phyloP scores from a whole-genome alignment of 257 asterid genomes.

The Fraxinus quadrangulata region DNA sequence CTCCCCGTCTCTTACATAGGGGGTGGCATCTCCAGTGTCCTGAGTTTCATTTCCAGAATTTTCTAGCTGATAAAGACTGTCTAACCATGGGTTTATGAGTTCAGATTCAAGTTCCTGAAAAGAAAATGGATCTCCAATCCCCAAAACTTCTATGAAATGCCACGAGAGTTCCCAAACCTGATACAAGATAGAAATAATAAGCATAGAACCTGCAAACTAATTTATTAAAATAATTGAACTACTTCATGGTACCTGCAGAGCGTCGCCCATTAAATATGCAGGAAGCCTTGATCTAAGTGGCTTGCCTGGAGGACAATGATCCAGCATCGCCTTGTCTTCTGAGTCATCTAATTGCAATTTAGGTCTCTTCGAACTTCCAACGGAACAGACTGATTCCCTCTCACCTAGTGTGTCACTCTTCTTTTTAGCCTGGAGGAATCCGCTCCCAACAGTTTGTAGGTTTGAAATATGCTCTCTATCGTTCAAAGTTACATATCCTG shows the following conservation, averaged over 20 bases:
- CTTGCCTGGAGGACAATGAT: constrained; percentile 72
- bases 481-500: constrained; percentile 54
- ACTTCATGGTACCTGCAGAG: constrained; percentile 62
- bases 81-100: constrained; percentile 72
- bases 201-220: constrained; percentile 21
- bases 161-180: constrained; percentile 87
- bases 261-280: constrained; percentile 72
- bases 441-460: constrained; percentile 71
- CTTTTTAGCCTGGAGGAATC: constrained; percentile 69
- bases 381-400: constrained; percentile 22
- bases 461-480: constrained; percentile 50
- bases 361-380: constrained; percentile 43
- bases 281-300: constrained; percentile 73
- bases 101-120: constrained; percentile 80
- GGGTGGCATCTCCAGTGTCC: constrained; percentile 33
- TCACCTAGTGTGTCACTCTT: constrained; percentile 32
- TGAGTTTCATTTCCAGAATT: constrained; percentile 35
- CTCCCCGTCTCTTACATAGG: constrained; percentile 20
- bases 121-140: constrained; percentile 63
- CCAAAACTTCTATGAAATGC: constrained; percentile 78
- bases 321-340: constrained; percentile 37
- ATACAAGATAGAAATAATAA: constrained; percentile 30
- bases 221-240: not conserved
- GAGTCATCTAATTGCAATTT: constrained; percentile 38
- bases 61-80: constrained; percentile 33